A percentile compares a stretch with the other conserved stretches of the same genome.
phyloP scores from a whole-genome alignment of 2,329 filamentous ascomycete genomes.

The Stemphylium beticola region DNA sequence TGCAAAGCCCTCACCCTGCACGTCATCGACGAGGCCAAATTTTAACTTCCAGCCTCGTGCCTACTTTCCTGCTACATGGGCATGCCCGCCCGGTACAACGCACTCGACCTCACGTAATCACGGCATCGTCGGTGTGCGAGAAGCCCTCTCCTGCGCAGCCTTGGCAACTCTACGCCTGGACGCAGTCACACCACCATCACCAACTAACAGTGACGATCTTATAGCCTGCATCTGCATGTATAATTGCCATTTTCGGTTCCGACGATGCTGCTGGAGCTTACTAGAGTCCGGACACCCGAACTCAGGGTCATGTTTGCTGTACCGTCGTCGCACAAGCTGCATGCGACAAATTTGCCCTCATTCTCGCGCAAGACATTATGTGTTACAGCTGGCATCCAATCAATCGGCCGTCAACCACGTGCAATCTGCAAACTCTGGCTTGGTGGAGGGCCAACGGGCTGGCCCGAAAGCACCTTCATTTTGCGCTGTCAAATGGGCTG shows the following conservation, averaged over 20 bases:
- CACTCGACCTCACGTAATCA: conserved; percentile 4
- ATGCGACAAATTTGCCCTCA: too few species aligned
- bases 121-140: neutral
- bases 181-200: conserved; percentile 1
- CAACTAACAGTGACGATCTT: conserved; percentile 1
- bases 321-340: too few species aligned
- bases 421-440: neutral
- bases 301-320: too few species aligned
- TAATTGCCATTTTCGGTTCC: neutral
- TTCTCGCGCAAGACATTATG: neutral
- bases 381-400: neutral
- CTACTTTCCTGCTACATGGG: neutral
- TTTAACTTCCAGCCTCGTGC: neutral
- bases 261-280: neutral
- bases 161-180: neutral
- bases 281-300: neutral
- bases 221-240: neutral
- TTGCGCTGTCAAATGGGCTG: conserved; percentile 13
- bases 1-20: conserved; percentile 2
- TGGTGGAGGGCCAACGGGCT: conserved; percentile 4
- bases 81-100: neutral
- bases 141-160: neutral
- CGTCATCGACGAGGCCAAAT: conserved; percentile 11
- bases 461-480: conserved; percentile 13
- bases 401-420: neutral